These are phyloP conservation scores for Triticum urartu DNA, from an alignment of 176 grass and related monocot genomes.

Conservation along the genomic window DNA sequence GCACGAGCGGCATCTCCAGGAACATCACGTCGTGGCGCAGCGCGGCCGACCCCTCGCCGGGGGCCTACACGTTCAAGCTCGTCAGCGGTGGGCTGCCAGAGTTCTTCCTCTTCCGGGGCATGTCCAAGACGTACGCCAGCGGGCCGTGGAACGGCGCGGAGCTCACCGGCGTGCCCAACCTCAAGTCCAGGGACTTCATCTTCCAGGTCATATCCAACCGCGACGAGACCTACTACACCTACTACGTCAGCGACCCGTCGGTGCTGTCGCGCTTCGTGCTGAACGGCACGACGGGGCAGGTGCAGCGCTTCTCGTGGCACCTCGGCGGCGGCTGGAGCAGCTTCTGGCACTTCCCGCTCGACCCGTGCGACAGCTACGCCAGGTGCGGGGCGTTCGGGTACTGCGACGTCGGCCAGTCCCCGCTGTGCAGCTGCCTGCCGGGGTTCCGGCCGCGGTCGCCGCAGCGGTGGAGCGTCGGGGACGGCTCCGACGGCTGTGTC, in stretches of 20 bases:
- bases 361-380: slow-evolving; percentile 39
- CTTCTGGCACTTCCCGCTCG: slow-evolving; percentile 49
- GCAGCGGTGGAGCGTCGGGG: slow-evolving; percentile 38
- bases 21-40: slow-evolving; percentile 53
- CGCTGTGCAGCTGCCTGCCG: slow-evolving; percentile 34
- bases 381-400: slow-evolving; percentile 40
- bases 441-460: slow-evolving; percentile 44
- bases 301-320: slow-evolving; percentile 26
- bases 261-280: slow-evolving; percentile 16
- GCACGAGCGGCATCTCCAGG: slow-evolving; percentile 14
- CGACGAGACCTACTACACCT: slow-evolving; percentile 41
- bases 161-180: neutral
- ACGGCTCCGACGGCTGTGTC: slow-evolving; percentile 31
- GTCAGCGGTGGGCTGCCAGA: slow-evolving; percentile 22
- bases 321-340: neutral
- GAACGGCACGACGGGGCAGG: neutral
- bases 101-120: slow-evolving; percentile 28
- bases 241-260: neutral
- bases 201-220: neutral
- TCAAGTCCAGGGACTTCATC: slow-evolving; percentile 24
- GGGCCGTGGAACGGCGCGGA: slow-evolving; percentile 53
- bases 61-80: slow-evolving; percentile 38
- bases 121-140: neutral
- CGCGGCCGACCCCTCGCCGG: slow-evolving; percentile 37
- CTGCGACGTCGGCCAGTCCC: slow-evolving; percentile 26